Evolutionary conservation across 306 rosid species (phyloP).

Genomic region (Pyrus bretschneideri): DNA sequence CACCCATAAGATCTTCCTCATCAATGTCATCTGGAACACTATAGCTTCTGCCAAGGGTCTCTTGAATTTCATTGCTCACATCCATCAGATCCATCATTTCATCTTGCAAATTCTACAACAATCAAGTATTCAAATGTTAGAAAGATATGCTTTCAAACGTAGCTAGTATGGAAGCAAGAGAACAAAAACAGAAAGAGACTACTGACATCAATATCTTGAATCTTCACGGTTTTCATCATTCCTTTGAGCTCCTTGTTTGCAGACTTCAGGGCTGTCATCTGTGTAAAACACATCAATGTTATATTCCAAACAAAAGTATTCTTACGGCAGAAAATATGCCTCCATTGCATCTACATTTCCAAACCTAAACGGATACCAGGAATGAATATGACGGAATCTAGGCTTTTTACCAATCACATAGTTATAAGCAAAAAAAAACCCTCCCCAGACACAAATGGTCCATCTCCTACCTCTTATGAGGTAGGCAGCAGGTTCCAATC

Average conservation of each 20-base stretch:
- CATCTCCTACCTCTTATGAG: slow-evolving; percentile 78
- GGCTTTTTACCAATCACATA: slow-evolving; percentile 18
- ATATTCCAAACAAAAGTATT: slow-evolving; percentile 5
- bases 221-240: slow-evolving; percentile 97
- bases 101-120: slow-evolving; percentile 81
- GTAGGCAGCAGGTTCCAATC: slow-evolving; percentile 81
- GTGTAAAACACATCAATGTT: slow-evolving; percentile 18
- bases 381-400: slow-evolving; percentile 22
- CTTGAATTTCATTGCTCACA: slow-evolving; percentile 90
- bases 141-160: slow-evolving; percentile 7
- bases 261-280: slow-evolving; percentile 93
- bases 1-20: slow-evolving; percentile 95
- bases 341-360: slow-evolving; percentile 11
- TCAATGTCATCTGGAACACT: slow-evolving; percentile 95
- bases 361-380: slow-evolving; percentile 25
- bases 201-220: slow-evolving; percentile 89
- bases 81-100: slow-evolving; percentile 99
- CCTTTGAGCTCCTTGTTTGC: slow-evolving; percentile 97
- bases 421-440: slow-evolving; percentile 23
- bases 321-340: slow-evolving; percentile 5
- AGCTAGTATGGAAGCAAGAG: slow-evolving; percentile 14
- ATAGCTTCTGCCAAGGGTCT: slow-evolving; percentile 93
- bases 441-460: slow-evolving; percentile 48
- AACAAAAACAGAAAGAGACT: slow-evolving; percentile 13
- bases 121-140: not conserved